Conservation (phyloP, 768 basidiomycete genomes). For the Kwoniella bestiolae region DNA sequence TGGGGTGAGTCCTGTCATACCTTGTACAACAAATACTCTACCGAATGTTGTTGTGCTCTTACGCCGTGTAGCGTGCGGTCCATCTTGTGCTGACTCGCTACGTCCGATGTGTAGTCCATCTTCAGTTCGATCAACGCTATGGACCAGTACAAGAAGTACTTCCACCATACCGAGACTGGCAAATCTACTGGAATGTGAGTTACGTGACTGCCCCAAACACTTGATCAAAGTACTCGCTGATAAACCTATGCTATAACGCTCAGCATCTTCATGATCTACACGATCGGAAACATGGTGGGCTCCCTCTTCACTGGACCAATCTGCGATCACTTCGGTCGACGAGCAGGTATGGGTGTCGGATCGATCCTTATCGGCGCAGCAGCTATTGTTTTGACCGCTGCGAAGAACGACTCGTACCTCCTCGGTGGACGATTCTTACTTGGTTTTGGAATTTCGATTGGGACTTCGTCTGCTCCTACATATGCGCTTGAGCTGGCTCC, state of each 20-base stretch:
- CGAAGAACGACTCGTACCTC: conserved; percentile 62
- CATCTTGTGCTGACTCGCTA: not conserved
- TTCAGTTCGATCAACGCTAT: conserved; percentile 45
- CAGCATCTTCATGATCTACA: conserved; percentile 35
- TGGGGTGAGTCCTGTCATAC: conserved; percentile 16
- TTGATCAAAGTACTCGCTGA: not conserved
- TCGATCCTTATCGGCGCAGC: conserved; percentile 54
- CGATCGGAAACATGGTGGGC: conserved; percentile 29
- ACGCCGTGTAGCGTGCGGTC: not conserved
- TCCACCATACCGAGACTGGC: conserved; percentile 28
- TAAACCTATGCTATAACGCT: not conserved
- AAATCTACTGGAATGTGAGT: conserved; percentile 27
- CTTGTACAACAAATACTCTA: not conserved
- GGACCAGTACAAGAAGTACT: conserved; percentile 33
- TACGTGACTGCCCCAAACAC: not conserved
- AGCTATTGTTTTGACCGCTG: conserved; percentile 62
- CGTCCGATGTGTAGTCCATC: conserved; percentile 24
- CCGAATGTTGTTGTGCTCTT: too few species aligned
- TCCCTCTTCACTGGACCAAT: conserved; percentile 31
- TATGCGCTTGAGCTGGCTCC: conserved; percentile 29
- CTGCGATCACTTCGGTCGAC: conserved; percentile 38
- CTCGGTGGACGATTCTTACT: conserved; percentile 63
- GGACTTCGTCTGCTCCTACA: conserved; percentile 24
- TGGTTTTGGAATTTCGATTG: conserved; percentile 62
- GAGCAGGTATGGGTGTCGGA: conserved; percentile 54